phyloP scores from a whole-genome alignment of 139 green algal species.

The Coelastrella sp. region DNA sequence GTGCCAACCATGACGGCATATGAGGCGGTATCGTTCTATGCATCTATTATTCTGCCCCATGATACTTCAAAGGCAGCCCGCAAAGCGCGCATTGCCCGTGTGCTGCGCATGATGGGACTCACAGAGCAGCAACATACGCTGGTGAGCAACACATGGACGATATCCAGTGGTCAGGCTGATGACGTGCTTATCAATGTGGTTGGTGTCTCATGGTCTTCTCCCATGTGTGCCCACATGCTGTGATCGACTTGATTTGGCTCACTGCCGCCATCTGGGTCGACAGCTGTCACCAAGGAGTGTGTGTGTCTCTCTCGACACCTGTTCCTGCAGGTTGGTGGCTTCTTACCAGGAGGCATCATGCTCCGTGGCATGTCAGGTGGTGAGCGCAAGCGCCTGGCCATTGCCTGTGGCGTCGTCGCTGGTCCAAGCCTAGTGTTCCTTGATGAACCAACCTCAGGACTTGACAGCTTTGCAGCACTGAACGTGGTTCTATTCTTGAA shows the following conservation, averaged over 20 bases:
- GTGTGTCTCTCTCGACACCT: too few species aligned
- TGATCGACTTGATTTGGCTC: too few species aligned
- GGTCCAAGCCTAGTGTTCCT: conserved; percentile 55
- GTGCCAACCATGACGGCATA: conserved; percentile 57
- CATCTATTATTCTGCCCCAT: conserved; percentile 41
- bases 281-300: too few species aligned
- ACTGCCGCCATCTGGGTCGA: too few species aligned
- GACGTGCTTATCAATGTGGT: too few species aligned
- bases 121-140: conserved; percentile 34
- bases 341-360: conserved; percentile 65
- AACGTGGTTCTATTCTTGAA: conserved; percentile 58
- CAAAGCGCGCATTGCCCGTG: conserved; percentile 1
- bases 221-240: too few species aligned
- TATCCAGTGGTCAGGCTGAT: background rate
- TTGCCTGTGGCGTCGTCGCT: conserved; percentile 54
- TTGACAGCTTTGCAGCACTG: conserved; percentile 78
- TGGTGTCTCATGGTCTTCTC: too few species aligned
- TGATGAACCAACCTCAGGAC: conserved; percentile 55
- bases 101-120: conserved; percentile 53
- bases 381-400: conserved; percentile 64
- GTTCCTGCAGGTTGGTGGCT: conserved; percentile 60
- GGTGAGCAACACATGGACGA: background rate
- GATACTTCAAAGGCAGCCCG: background rate
- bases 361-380: conserved; percentile 71
- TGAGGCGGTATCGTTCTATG: conserved; percentile 54